These are phyloP conservation scores for Daldinia vernicosa DNA, from an alignment of 495 filamentous ascomycete species.

Conservation along the genomic window DNA sequence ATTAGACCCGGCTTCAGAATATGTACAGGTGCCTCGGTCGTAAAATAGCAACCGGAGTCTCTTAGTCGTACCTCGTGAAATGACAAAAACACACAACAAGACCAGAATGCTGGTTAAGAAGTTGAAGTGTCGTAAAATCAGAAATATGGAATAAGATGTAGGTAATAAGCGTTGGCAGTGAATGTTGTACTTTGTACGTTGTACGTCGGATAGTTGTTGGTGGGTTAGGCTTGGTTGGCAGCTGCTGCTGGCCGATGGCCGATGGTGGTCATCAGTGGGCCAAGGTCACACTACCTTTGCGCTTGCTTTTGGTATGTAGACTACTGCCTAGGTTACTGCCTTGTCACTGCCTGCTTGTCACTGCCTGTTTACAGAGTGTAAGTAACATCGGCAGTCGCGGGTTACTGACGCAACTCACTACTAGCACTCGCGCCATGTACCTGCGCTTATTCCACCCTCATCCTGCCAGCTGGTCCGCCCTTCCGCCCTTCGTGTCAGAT, in stretches of 20 bases:
- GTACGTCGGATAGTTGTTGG: neutral
- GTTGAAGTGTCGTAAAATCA: neutral
- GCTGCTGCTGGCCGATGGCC: constrained; percentile 1
- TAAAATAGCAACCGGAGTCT: neutral
- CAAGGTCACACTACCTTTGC: constrained; percentile 2
- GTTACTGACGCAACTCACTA: constrained; percentile 7
- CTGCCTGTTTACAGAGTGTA: neutral
- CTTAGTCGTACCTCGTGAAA: neutral
- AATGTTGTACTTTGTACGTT: neutral
- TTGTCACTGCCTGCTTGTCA: neutral
- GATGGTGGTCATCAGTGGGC: neutral
- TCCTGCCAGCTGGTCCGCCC: constrained; percentile 4
- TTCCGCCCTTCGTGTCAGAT: neutral
- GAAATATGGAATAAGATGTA: neutral
- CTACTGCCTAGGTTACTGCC: neutral
- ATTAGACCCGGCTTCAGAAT: neutral
- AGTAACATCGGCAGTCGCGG: constrained; percentile 1
- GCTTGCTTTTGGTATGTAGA: too few relatives aligned
- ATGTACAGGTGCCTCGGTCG: neutral
- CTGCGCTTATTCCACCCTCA: neutral
- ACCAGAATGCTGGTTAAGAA: neutral
- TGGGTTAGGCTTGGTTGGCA: neutral
- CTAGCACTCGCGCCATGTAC: neutral
- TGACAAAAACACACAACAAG: neutral
- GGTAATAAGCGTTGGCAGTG: neutral